phyloP scores from a whole-genome alignment of 495 filamentous ascomycete species.

The Penicillium herquei region DNA sequence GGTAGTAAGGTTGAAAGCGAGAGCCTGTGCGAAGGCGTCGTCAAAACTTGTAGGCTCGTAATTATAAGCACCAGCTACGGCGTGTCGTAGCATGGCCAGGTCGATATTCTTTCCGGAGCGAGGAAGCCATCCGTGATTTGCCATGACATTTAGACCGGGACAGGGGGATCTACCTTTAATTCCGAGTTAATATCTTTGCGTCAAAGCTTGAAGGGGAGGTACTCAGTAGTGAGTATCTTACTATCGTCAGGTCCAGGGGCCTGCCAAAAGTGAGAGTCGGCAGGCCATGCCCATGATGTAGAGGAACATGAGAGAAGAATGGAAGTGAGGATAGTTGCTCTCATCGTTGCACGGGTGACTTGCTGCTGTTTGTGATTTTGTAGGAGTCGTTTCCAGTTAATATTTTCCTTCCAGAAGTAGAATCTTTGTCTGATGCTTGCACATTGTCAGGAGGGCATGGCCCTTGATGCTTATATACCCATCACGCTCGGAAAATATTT shows the following conservation, averaged over 20 bases:
- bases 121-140: slow-evolving; percentile 20
- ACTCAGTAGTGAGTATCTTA: neutral
- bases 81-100: slow-evolving; percentile 10
- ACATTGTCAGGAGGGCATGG: too few relatives aligned
- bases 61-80: slow-evolving; percentile 16
- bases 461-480: too few relatives aligned
- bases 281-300: too few relatives aligned
- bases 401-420: too few relatives aligned
- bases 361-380: too few relatives aligned
- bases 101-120: slow-evolving; percentile 21
- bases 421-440: too few relatives aligned
- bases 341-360: too few relatives aligned
- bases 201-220: neutral
- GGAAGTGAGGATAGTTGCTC: too few relatives aligned
- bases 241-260: neutral
- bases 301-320: too few relatives aligned
- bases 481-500: too few relatives aligned
- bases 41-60: slow-evolving; percentile 22
- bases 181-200: neutral
- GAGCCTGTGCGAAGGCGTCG: slow-evolving; percentile 19
- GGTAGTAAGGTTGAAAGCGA: slow-evolving; percentile 15
- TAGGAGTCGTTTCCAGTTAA: too few relatives aligned
- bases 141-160: slow-evolving; percentile 19
- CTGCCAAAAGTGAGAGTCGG: too few relatives aligned
- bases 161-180: slow-evolving; percentile 15